Percentiles rank a stretch among this genome's conserved stretches.
phyloP scores from a whole-genome alignment of 108 stramenopile species.

The Skeletonema tropicum region DNA sequence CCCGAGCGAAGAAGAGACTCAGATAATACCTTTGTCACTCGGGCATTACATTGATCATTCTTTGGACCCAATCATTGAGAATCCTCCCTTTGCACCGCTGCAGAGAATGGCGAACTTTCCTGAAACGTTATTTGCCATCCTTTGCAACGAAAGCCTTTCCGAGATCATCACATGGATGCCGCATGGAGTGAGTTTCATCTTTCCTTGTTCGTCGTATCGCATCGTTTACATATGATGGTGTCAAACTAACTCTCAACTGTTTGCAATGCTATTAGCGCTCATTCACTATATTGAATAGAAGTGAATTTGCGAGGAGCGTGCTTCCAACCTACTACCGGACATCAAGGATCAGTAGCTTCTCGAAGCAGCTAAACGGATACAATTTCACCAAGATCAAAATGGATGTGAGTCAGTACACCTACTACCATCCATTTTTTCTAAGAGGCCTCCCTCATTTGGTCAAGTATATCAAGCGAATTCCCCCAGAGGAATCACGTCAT shows the following conservation, averaged over 20 bases:
- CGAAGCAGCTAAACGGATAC: constrained; percentile 61
- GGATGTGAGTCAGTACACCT: background rate
- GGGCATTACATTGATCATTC: background rate
- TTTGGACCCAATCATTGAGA: background rate
- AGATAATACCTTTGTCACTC: background rate
- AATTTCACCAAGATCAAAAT: constrained; percentile 24
- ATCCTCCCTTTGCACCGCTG: constrained; percentile 3
- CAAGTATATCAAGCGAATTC: background rate
- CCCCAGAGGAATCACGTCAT: background rate
- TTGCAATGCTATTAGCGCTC: background rate
- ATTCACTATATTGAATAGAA: constrained; percentile 2
- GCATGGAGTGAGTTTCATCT: background rate
- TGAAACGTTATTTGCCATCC: background rate
- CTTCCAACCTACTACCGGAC: constrained; percentile 20
- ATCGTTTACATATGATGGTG: background rate
- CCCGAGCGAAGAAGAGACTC: constrained; percentile 1
- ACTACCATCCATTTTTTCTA: background rate
- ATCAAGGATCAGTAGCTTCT: constrained; percentile 39
- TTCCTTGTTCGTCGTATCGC: background rate
- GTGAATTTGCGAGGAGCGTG: constrained; percentile 9
- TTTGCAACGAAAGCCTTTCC: background rate
- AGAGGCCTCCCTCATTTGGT: constrained; percentile 5
- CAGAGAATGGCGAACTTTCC: background rate
- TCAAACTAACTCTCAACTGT: background rate
- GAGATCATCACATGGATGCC: background rate